Percentiles rank a stretch among this genome's conserved stretches.
These are phyloP conservation scores for Phytophthora sp. DNA, from an alignment of 352 stramenopile species.

Conservation along the genomic window DNA sequence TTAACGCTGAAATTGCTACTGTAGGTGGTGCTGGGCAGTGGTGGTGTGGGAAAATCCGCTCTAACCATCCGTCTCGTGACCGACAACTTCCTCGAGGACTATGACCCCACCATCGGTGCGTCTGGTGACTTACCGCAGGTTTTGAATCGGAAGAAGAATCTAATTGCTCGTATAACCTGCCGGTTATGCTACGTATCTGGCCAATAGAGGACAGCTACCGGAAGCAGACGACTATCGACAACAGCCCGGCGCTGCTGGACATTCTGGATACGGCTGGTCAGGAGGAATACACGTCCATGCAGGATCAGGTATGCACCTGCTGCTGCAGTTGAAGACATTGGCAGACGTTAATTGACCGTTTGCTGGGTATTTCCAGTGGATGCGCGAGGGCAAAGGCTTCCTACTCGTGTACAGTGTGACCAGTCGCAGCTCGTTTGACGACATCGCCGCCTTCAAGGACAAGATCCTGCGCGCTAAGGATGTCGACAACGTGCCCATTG, in stretches of 20 bases:
- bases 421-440: constrained; percentile 90
- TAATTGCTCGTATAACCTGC: background rate
- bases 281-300: constrained; percentile 93
- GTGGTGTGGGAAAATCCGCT: constrained; percentile 92
- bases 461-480: constrained; percentile 92
- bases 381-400: constrained; percentile 93
- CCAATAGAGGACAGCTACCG: constrained; percentile 93
- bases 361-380: constrained; percentile 65
- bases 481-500: constrained; percentile 86
- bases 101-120: constrained; percentile 91
- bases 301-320: constrained; percentile 71
- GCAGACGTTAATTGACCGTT: background rate
- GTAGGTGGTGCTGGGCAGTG: constrained; percentile 89
- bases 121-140: background rate
- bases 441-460: constrained; percentile 90
- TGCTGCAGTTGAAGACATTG: background rate
- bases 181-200: background rate
- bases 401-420: constrained; percentile 91
- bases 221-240: constrained; percentile 90
- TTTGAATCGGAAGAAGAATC: background rate
- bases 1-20: constrained; percentile 4
- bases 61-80: constrained; percentile 93
- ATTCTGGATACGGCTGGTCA: constrained; percentile 93
- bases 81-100: constrained; percentile 94
- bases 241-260: constrained; percentile 81